Percentiles rank a stretch among this genome's conserved stretches.
phyloP scores from a whole-genome alignment of 257 asterid species.

The Oldenlandia corymbosa region DNA sequence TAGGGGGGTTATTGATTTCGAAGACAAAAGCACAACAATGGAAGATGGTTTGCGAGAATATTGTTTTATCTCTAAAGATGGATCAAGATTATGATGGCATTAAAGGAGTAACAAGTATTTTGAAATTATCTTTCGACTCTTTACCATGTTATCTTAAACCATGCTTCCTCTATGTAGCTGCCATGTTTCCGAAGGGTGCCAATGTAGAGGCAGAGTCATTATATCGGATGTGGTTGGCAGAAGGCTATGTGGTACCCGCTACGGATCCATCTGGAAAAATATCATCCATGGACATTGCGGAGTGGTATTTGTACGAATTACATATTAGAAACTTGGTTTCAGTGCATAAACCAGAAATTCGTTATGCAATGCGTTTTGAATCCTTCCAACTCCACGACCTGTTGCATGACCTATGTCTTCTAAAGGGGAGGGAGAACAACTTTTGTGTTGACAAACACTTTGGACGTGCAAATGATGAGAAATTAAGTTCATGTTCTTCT shows the following conservation, averaged over 20 bases:
- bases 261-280: not conserved
- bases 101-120: not conserved
- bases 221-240: constrained; percentile 7
- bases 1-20: not conserved
- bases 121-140: not conserved
- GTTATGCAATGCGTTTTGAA: too few species aligned
- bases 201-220: not conserved
- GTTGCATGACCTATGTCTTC: too few species aligned
- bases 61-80: too few species aligned
- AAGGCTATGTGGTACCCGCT: not conserved
- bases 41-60: not conserved
- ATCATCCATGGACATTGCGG: too few species aligned
- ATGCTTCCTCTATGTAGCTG: not conserved
- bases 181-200: not conserved
- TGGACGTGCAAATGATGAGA: too few species aligned
- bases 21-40: not conserved
- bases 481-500: too few species aligned
- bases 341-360: too few species aligned
- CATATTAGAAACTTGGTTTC: too few species aligned
- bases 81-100: not conserved
- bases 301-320: too few species aligned
- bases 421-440: too few species aligned
- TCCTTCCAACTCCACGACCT: too few species aligned
- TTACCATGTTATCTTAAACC: not conserved
- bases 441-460: too few species aligned